These are phyloP conservation scores for Batkoa obscura DNA, from an alignment of 371 early-diverging fungal genomes.

Conservation along the genomic window DNA sequence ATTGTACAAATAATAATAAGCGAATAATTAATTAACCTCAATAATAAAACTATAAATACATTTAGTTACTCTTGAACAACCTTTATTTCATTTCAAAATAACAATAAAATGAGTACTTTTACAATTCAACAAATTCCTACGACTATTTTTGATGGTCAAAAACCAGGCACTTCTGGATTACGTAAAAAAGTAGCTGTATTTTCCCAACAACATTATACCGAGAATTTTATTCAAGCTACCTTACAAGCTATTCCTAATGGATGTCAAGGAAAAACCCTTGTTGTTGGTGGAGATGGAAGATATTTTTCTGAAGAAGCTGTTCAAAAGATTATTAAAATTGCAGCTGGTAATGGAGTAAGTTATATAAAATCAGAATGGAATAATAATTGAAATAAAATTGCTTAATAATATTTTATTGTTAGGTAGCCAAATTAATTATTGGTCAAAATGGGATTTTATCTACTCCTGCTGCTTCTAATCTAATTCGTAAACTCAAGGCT, in stretches of 20 bases:
- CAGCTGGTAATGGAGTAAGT: constrained; percentile 71
- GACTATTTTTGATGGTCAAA: constrained; percentile 47
- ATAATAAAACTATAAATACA: too few species aligned
- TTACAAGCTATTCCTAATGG: constrained; percentile 67
- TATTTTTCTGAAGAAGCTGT: constrained; percentile 71
- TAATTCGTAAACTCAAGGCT: constrained; percentile 74
- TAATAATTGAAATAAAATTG: neutral
- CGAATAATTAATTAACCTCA: too few species aligned
- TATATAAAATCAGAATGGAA: neutral
- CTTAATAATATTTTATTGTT: neutral
- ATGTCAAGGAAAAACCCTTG: constrained; percentile 55
- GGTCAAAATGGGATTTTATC: constrained; percentile 88
- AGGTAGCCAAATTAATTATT: constrained; percentile 73
- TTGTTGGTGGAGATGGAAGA: constrained; percentile 94
- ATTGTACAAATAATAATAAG: too few species aligned
- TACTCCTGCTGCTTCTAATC: constrained; percentile 90
- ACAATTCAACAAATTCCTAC: too few species aligned
- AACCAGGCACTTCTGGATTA: constrained; percentile 92
- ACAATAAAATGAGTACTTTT: too few species aligned
- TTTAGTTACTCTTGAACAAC: too few species aligned
- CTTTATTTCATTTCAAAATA: too few species aligned
- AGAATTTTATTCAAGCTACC: constrained; percentile 81
- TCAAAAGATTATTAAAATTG: constrained; percentile 70
- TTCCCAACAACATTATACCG: constrained; percentile 83
- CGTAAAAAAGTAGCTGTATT: constrained; percentile 92